Base-by-base conservation (phyloP, 805 yeast genomes). In the Wickerhamomyces strasburgensis region DNA sequence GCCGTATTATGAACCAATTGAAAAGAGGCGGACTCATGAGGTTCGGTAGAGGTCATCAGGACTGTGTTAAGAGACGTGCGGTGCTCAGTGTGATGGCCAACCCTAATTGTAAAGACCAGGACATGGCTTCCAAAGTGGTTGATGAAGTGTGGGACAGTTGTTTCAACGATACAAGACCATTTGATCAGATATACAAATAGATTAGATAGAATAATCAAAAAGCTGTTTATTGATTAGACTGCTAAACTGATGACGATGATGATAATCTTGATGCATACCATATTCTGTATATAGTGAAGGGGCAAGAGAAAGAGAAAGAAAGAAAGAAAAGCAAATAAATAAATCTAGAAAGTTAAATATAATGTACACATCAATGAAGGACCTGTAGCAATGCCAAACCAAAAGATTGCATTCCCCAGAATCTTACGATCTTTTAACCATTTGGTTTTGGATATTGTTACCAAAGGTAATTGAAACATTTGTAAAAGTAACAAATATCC, bases 111-210 rank as follows among this genome's bases (percentile, higher is more conserved):
- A 69, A 74, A 44, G 72, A 70, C 47, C 68, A 71, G 40, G 80
- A 78, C 31, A 82, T 82, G 43, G 98, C 98, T 1, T 78, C 75
- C 39, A 69, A 71, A 43, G 83, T 78, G 5, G 96, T 93, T 3
- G 78, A 84, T 44, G 82, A 84, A 47, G 98, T 93, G 5, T 93
- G 95, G 82, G 82, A 80, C 44, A 80, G 90, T 32, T 93, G 98
- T 58, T 93, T 88, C 57, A 81, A 80, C 52, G 98, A 93, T 55
- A 90, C 98, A 2, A 69, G 98, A 52, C 98, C 98, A 1, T 93
- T 87, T 61, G 98, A 93, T 51, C 80, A 85, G 53, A 89, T 93
- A 25, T 93, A 86, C 83, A 61, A 48, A 37, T 43, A 27, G 35
- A 5, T 5, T 6, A 18, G 19, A 9, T 26, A 14, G n/a, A n/a